Percentiles rank a stretch among this genome's conserved stretches.
phyloP scores from a whole-genome alignment of 1,139 yeast species.

The Protomyces inouyei region DNA sequence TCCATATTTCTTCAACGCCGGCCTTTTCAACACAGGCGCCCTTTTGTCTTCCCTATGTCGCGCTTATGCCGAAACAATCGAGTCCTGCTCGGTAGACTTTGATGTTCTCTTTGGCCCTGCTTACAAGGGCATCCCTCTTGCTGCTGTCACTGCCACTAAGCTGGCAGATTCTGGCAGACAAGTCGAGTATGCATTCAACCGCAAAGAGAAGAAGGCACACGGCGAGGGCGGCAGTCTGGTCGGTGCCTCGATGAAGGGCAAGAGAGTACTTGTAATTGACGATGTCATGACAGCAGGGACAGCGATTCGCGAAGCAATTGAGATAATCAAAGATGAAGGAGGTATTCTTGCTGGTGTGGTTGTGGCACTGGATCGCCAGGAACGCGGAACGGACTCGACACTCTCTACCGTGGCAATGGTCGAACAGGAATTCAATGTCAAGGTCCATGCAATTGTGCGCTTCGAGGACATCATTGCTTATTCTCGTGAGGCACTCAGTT shows the following conservation, averaged over 20 bases:
- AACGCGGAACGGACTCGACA: conserved; percentile 62
- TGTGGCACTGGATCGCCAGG: conserved; percentile 93
- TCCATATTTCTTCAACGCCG: conserved; percentile 96
- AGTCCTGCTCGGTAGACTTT: conserved; percentile 67
- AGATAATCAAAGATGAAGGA: conserved; percentile 62
- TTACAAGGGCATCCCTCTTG: conserved; percentile 92
- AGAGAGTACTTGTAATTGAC: conserved; percentile 77
- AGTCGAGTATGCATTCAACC: conserved; percentile 45
- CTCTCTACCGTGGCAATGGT: conserved; percentile 80
- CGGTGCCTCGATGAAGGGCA: conserved; percentile 68
- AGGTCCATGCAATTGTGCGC: conserved; percentile 75
- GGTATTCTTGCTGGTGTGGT: conserved; percentile 79
- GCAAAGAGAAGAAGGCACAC: conserved; percentile 86
- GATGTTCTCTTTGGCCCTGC: conserved; percentile 97
- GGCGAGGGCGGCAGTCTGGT: conserved; percentile 98
- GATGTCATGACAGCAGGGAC: conserved; percentile 99
- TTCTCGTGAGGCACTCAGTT: conserved; percentile 45
- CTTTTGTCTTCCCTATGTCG: conserved; percentile 73
- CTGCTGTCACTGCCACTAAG: conserved; percentile 87
- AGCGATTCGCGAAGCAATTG: conserved; percentile 90
- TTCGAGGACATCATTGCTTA: conserved; percentile 68
- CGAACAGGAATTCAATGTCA: conserved; percentile 64
- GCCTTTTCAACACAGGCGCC: conserved; percentile 76
- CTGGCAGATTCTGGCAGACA: conserved; percentile 66
- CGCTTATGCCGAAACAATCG: conserved; percentile 84